A percentile compares a stretch with the other conserved stretches of the same genome.
These are phyloP conservation scores for Caloboletus inedulis DNA, from an alignment of 1,284 basidiomycete genomes.

Conservation along the genomic window DNA sequence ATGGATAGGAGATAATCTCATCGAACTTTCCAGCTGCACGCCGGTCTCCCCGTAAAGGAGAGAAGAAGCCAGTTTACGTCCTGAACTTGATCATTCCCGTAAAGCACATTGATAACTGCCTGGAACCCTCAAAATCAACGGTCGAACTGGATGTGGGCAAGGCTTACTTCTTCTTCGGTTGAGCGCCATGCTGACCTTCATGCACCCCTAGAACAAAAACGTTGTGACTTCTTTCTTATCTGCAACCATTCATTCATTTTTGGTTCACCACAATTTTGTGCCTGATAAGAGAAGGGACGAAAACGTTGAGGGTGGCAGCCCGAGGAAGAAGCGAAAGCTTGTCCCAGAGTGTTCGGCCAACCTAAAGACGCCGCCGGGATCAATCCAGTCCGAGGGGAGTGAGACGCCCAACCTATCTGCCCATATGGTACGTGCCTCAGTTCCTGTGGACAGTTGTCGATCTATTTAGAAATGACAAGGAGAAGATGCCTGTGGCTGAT, in stretches of 20 bases:
- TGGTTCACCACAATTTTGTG: conserved; percentile 63
- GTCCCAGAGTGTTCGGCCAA: conserved; percentile 11
- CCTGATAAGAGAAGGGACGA: conserved; percentile 22
- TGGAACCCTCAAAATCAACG: conserved; percentile 72
- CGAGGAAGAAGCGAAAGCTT: conserved; percentile 43
- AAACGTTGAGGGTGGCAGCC: conserved; percentile 19
- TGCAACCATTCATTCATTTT: conserved; percentile 59
- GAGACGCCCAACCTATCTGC: conserved; percentile 8
- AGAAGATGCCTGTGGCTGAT: conserved; percentile 17
- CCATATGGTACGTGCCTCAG: conserved; percentile 21
- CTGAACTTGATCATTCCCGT: conserved; percentile 69
- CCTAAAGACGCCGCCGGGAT: conserved; percentile 15
- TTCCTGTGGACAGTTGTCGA: conserved; percentile 5
- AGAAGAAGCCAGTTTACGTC: conserved; percentile 78
- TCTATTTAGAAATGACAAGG: conserved; percentile 16
- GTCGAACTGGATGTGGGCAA: conserved; percentile 64
- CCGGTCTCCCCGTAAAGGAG: conserved; percentile 70
- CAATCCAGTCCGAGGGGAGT: conserved; percentile 10
- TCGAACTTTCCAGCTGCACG: conserved; percentile 43
- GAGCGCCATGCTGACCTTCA: conserved; percentile 11
- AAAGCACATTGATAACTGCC: conserved; percentile 66
- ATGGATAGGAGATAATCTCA: conserved; percentile 15
- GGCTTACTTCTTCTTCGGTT: conserved; percentile 1
- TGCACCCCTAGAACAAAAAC: conserved; percentile 43
- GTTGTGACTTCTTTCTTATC: conserved; percentile 55